phyloP scores from a whole-genome alignment of 441 rosid species.

The Aleurites moluccanus region DNA sequence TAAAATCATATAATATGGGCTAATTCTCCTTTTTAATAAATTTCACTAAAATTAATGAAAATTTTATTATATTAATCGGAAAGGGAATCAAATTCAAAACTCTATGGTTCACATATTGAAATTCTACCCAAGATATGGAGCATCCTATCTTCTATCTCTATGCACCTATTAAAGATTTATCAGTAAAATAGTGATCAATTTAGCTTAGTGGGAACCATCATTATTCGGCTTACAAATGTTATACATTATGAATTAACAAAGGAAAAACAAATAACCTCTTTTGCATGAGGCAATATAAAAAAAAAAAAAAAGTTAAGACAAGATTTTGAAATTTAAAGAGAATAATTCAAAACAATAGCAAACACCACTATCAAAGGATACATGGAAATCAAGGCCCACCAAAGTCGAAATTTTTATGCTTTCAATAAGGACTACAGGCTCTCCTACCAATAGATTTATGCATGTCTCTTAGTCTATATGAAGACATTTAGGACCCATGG shows the following conservation, averaged over 20 bases:
- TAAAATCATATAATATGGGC: no score
- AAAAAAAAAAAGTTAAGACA: not conserved
- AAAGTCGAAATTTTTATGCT: no score
- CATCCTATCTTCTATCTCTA: no score
- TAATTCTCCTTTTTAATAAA: no score
- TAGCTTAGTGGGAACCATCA: not conserved
- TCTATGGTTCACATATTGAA: no score
- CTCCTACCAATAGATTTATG: not conserved
- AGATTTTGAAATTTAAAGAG: slow-evolving; percentile 8
- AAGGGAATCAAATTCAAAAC: no score
- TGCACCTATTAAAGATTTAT: no score
- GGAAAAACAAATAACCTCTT: not conserved
- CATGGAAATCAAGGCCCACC: slow-evolving; percentile 30
- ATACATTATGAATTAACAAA: not conserved
- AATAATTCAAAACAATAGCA: slow-evolving; percentile 22
- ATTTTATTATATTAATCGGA: no score
- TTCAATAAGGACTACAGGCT: not conserved
- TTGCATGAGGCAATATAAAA: not conserved
- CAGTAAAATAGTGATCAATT: not conserved
- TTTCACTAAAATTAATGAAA: no score
- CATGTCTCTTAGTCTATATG: not conserved
- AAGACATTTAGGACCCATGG: not conserved
- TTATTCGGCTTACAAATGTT: not conserved
- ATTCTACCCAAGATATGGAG: no score
- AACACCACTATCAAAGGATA: slow-evolving; percentile 29